Percentiles rank a stretch among this genome's conserved stretches.
Evolutionary conservation across 2,329 filamentous ascomycete species (phyloP).

Genomic region (Epicoccum nigrum): DNA sequence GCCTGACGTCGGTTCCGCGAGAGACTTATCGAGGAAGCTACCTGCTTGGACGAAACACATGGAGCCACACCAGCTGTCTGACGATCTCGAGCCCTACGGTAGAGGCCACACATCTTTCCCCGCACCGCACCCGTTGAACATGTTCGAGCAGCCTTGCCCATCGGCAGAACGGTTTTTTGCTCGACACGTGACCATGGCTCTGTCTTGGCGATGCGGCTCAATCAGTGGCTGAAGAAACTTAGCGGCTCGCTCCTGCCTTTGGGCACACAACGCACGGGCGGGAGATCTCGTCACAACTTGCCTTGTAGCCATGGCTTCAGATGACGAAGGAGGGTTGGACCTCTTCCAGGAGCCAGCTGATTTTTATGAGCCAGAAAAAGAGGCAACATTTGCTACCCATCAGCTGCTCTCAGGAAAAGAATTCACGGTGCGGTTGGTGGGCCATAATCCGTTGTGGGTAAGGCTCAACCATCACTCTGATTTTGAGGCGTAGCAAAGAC

Average conservation of each 20-base stretch:
- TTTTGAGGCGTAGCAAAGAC: conserved; percentile 2
- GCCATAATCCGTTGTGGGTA: conserved; percentile 85
- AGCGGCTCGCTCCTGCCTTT: conserved; percentile 17
- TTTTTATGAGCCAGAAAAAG: conserved; percentile 78
- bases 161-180: background rate
- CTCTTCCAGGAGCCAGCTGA: conserved; percentile 83
- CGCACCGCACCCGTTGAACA: background rate
- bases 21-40: conserved; percentile 17
- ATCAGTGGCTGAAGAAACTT: conserved; percentile 1
- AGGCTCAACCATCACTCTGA: conserved; percentile 28
- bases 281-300: conserved; percentile 22
- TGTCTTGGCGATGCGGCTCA: conserved; percentile 16
- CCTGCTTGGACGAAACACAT: conserved; percentile 19
- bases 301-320: conserved; percentile 34
- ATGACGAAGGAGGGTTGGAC: conserved; percentile 48
- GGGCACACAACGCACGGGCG: conserved; percentile 21
- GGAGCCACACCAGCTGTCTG: conserved; percentile 8
- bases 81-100: background rate
- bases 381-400: conserved; percentile 75
- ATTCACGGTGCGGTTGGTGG: conserved; percentile 78
- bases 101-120: background rate
- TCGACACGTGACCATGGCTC: conserved; percentile 10
- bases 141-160: background rate
- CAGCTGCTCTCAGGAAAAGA: conserved; percentile 68
- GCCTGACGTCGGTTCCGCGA: conserved; percentile 17